Evolutionary conservation across 1,284 basidiomycete species (phyloP).

Genomic region (Rhodotorula sp.): DNA sequence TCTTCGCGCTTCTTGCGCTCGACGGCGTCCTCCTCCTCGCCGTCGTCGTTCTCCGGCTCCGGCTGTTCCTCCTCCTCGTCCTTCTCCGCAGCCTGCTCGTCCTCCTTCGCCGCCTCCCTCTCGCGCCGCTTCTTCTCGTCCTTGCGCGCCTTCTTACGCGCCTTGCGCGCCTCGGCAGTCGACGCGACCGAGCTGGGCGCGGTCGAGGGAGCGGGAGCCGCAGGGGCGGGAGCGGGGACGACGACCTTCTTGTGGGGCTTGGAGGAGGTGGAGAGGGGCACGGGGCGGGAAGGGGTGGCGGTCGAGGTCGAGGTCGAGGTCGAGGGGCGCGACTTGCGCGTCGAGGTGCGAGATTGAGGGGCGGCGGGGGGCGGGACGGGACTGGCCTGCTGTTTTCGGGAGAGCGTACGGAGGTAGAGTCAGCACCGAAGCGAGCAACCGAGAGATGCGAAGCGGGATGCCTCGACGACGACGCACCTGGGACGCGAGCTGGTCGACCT

Average conservation of each 20-base stretch:
- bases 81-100: too few relatives aligned
- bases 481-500: conserved; percentile 8
- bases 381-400: background rate
- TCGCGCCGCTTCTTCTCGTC: background rate
- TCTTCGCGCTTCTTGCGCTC: conserved; percentile 1
- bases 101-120: background rate
- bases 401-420: background rate
- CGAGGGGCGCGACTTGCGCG: too few relatives aligned
- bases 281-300: background rate
- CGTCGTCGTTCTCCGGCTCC: background rate
- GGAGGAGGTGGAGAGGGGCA: too few relatives aligned
- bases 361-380: background rate
- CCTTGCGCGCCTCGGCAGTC: background rate
- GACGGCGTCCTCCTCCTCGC: background rate
- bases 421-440: background rate
- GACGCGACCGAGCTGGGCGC: background rate
- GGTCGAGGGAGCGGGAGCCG: background rate
- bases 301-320: too few relatives aligned
- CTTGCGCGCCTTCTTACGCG: background rate
- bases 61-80: background rate
- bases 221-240: too few relatives aligned
- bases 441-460: too few relatives aligned
- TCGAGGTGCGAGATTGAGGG: background rate
- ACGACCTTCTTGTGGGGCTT: too few relatives aligned
- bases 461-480: background rate